These are phyloP conservation scores for Pyrenochaeta sp. DNA, from an alignment of 2,329 filamentous ascomycete genomes.

Conservation along the genomic window DNA sequence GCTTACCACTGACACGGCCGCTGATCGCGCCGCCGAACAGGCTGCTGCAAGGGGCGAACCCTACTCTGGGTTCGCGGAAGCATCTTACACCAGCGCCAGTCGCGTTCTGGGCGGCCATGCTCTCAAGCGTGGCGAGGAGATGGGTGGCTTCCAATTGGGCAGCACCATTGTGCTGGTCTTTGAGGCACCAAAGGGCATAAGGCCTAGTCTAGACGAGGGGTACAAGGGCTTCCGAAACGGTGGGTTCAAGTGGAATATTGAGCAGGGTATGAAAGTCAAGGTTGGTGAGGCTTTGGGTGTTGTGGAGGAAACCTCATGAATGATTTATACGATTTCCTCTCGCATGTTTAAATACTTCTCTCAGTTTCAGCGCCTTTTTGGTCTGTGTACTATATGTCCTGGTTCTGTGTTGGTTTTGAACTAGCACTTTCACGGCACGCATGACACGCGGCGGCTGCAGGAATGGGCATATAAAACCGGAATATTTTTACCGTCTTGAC, in stretches of 20 bases:
- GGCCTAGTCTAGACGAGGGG: conserved; percentile 65
- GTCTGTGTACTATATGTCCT: no score
- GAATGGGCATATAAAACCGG: no score
- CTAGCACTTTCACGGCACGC: no score
- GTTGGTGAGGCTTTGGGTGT: conserved; percentile 86
- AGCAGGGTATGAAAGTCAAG: conserved; percentile 86
- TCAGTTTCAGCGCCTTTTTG: background rate
- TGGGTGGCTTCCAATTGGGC: conserved; percentile 96
- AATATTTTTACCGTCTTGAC: no score
- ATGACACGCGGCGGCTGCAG: no score
- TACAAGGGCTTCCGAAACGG: conserved; percentile 61
- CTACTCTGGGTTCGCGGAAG: conserved; percentile 91
- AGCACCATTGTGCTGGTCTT: conserved; percentile 96
- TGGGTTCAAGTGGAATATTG: conserved; percentile 85
- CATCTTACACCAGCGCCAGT: conserved; percentile 82
- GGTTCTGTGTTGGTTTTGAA: no score
- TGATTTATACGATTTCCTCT: background rate
- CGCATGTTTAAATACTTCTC: background rate
- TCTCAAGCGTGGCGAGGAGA: conserved; percentile 87
- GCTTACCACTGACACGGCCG: conserved; percentile 88
- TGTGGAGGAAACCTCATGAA: conserved; percentile 61
- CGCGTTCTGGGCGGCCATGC: conserved; percentile 82
- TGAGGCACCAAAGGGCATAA: conserved; percentile 77
- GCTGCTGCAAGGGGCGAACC: conserved; percentile 78
- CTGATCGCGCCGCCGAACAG: conserved; percentile 82